Evolutionary conservation across 495 filamentous ascomycete species (phyloP).

Genomic region (Penicillium longicatenatum): DNA sequence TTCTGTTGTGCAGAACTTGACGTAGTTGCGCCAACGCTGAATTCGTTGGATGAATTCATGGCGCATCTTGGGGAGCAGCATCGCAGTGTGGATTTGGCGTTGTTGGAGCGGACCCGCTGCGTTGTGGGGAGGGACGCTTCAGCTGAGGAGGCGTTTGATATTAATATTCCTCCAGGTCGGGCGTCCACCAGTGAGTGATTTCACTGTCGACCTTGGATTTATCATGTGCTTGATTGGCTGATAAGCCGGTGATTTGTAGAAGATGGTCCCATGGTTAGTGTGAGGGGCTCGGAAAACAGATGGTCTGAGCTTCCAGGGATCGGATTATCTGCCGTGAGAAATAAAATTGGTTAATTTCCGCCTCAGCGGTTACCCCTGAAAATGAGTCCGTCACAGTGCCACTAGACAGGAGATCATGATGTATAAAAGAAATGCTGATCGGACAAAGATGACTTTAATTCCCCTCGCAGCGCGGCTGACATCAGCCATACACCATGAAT

Average conservation of each 20-base stretch:
- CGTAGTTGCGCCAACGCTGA: conserved; percentile 35
- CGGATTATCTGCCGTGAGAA: not conserved
- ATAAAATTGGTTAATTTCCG: not conserved
- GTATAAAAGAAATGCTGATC: not conserved
- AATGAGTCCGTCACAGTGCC: not conserved
- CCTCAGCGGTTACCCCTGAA: not conserved
- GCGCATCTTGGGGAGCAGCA: conserved; percentile 35
- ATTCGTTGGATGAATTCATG: conserved; percentile 45
- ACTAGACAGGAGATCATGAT: not conserved
- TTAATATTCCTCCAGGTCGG: conserved; percentile 32
- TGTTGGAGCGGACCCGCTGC: conserved; percentile 20
- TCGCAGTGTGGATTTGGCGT: not conserved
- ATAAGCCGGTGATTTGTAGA: too few relatives aligned
- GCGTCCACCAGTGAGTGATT: not conserved
- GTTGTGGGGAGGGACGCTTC: conserved; percentile 33
- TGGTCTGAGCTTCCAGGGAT: conserved; percentile 1
- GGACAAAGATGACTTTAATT: not conserved
- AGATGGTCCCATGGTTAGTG: not conserved
- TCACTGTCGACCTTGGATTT: too few relatives aligned
- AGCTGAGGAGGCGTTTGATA: conserved; percentile 40
- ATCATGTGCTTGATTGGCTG: too few relatives aligned
- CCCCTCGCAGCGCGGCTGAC: not conserved
- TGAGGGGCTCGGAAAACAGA: not conserved
- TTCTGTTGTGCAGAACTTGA: conserved; percentile 47
- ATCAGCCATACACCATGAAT: conserved; percentile 6